Base-by-base conservation (phyloP, 2,329 filamentous ascomycete species). In the Scytalidium sp. region DNA sequence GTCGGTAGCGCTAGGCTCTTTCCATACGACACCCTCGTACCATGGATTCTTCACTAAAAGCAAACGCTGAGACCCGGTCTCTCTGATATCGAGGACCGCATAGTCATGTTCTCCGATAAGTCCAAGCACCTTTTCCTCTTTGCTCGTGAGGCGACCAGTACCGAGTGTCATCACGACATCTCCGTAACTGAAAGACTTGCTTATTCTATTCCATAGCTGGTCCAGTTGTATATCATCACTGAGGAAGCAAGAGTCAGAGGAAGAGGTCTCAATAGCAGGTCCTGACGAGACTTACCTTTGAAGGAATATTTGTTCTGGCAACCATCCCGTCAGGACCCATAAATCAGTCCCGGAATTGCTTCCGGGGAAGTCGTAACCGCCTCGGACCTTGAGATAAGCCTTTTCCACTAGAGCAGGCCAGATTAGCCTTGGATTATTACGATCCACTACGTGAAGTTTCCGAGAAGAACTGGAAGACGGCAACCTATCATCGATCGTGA, bases 281-380 rank as follows among this genome's bases (percentile, higher is more conserved):
- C n/a, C 19, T 43, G 5, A 44, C 19, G 22, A 23, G 1, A 56
- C 67, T 56, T 68, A 83, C 81, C 79, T 85, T 62, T 96, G 91
- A 1, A 97, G 74, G 60, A 96, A 96, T 1, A 97, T 74, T 66
- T 99, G 94, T 69, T 99, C 92, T 0, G 94, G 94, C 45, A 99
- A 91, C 94, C 94, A 99, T 23, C 94, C 93, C 0, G 88, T 96
- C 48, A 99, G 70, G 1, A 95, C 87, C 83, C 90, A 96, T 3
- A 99, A 72, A 68, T 99, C 94, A 2, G 93, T 97, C 10, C 90
- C 92, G 1, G 93, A 97, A 66, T 97, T 97, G 63, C 94, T 97
- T 7, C 94, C 94, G 0, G 94, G 93, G 57, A 99, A 99, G 63
- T 99, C 92, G 66, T 99, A 99, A 27, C 94, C 94, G 22, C 94